These are phyloP conservation scores for Vanrija sp. DNA, from an alignment of 1,284 basidiomycete species.

Conservation along the genomic window DNA sequence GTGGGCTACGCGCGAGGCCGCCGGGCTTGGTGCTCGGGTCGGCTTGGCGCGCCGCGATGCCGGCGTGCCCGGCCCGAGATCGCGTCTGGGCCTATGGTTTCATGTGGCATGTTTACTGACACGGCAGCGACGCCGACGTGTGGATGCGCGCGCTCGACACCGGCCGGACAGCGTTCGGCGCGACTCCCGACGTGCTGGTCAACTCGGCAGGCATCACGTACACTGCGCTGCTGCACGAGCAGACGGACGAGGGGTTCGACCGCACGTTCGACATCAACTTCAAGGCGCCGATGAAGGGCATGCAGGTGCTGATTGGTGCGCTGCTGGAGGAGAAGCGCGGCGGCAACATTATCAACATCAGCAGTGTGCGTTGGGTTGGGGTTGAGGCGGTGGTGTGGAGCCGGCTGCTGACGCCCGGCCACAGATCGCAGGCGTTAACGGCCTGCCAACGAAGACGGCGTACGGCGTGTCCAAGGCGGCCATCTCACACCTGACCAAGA, in stretches of 20 bases:
- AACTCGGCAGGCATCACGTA: slow-evolving; percentile 3
- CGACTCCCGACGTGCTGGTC: slow-evolving; percentile 2
- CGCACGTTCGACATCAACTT: slow-evolving; percentile 5
- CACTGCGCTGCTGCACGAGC: no score
- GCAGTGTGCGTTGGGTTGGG: not conserved
- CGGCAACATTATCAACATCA: slow-evolving; percentile 7
- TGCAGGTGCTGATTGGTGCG: slow-evolving; percentile 3
- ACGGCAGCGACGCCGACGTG: not conserved
- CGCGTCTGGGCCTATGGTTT: not conserved
- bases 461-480: slow-evolving; percentile 89
- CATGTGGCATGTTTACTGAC: no score
- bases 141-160: not conserved
- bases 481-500: slow-evolving; percentile 81
- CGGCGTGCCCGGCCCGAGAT: not conserved
- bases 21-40: no score
- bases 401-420: not conserved
- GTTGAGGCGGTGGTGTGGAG: not conserved
- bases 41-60: not conserved
- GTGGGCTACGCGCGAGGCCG: not conserved
- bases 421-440: slow-evolving; percentile 4
- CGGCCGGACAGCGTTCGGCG: not conserved
- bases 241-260: no score
- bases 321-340: not conserved
- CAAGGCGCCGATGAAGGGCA: slow-evolving; percentile 1
- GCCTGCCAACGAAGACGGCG: slow-evolving; percentile 2